Percentiles rank a stretch among this genome's conserved stretches.
Conservation (phyloP, 148 eudicot genomes). For the Cornus kousa region DNA sequence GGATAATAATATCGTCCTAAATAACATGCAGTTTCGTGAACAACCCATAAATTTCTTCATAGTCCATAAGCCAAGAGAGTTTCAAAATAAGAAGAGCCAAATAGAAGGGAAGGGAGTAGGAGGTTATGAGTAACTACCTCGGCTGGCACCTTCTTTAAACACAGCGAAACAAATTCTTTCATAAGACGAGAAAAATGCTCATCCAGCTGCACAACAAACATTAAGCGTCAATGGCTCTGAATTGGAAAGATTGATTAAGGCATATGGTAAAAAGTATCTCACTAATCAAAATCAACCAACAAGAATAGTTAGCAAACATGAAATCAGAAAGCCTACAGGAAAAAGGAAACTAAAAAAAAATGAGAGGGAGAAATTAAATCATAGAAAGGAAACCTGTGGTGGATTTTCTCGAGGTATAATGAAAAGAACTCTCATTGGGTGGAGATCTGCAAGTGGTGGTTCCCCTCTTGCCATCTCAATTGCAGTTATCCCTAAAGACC, state of each 20-base stretch:
- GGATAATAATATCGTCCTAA: not conserved
- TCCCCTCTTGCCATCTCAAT: slow-evolving; percentile 99
- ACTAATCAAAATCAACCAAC: not conserved
- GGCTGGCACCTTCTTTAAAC: slow-evolving; percentile 76
- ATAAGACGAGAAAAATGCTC: slow-evolving; percentile 94
- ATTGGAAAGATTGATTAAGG: not conserved
- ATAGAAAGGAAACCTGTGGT: slow-evolving; percentile 65
- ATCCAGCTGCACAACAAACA: slow-evolving; percentile 65
- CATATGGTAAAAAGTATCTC: not conserved
- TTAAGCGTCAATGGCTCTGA: slow-evolving; percentile 11
- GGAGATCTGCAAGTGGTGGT: slow-evolving; percentile 96
- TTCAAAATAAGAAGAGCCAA: not conserved
- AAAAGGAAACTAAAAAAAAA: not conserved
- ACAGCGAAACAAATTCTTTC: slow-evolving; percentile 86
- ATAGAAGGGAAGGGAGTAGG: not conserved
- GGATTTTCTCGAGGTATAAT: slow-evolving; percentile 98
- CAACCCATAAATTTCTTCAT: not conserved
- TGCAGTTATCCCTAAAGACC: slow-evolving; percentile 95
- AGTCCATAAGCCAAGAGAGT: not conserved
- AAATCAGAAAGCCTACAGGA: not conserved
- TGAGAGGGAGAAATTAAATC: not conserved
- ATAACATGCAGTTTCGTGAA: not conserved
- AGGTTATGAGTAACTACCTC: slow-evolving; percentile 53
- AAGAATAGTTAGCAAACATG: slow-evolving; percentile 7
- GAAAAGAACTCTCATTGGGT: slow-evolving; percentile 98